Evolutionary conservation across 306 rosid species (phyloP), one percentile per base, ranked within the genome.

Genomic region (Trifolium pratense): DNA sequence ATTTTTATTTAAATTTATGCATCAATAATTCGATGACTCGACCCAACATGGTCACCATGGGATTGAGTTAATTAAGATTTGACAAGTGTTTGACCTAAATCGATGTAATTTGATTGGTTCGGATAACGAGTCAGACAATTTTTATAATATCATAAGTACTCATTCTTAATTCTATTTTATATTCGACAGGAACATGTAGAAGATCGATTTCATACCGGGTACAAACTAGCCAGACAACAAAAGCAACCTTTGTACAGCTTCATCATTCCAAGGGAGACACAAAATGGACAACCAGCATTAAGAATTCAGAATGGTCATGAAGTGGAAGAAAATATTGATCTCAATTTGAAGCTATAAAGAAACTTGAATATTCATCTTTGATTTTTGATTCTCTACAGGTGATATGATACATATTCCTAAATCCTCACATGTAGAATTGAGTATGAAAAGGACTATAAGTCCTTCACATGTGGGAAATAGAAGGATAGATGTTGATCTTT

Each of bases 331-430:
- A 81, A 17, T 69, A 67, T 88, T 70, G 96, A 92, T 83, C 95
- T 92, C 52, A 87, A 82, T 78, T 84, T 92, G 86, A 92, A 87
- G 82, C 81, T 92, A 43, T 88, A 83, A 85, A 74, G 74, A 68
- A 65, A 82, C 84, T 46, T 40, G 58, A 62, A 26, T 72, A n/a
- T 70, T 55, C 71, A 29, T 46, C 65, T 64, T 61, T 68, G 31
- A 17, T 23, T 40, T 66, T 53, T 34, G 20, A 29, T 29, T 58
- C 53, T 61, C 57, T 20, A 64, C 61, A 66, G 55, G 37, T 73
- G 62, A 84, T 66, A 75, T 76, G 66, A 84, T 66, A 75, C 76
- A 75, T 84, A 48, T 80, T 64, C 71, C 76, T 78, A 68, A 74
- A 80, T 72, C 60, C 82, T 82, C 85, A 76, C 80, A 82, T 78